Percentiles rank a stretch among this genome's conserved stretches.
These are phyloP conservation scores for Fimicolochytrium jonesii DNA, from an alignment of 192 early-diverging fungal genomes.

Conservation along the genomic window DNA sequence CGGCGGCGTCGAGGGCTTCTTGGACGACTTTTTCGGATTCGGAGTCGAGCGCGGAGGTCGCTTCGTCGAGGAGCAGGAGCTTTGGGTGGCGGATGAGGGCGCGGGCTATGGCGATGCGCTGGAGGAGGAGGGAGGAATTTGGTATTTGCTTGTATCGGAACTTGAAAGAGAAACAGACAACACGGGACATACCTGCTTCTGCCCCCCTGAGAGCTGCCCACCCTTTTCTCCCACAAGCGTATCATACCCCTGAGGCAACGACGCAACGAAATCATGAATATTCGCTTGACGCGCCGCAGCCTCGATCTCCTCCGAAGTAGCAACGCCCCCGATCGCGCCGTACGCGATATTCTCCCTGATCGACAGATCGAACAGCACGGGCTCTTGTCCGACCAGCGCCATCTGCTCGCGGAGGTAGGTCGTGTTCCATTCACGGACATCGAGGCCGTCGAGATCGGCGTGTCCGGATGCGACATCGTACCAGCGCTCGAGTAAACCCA, in stretches of 20 bases:
- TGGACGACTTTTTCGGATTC: slow-evolving; percentile 78
- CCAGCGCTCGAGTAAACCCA: slow-evolving; percentile 69
- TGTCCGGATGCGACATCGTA: slow-evolving; percentile 69
- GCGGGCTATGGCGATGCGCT: slow-evolving; percentile 72
- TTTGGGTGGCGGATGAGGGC: slow-evolving; percentile 83
- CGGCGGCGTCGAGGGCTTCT: slow-evolving; percentile 66
- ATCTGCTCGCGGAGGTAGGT: slow-evolving; percentile 65
- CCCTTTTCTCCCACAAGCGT: slow-evolving; percentile 48
- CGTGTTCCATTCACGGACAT: slow-evolving; percentile 70
- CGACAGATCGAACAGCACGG: slow-evolving; percentile 80
- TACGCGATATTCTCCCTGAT: slow-evolving; percentile 90
- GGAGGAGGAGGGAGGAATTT: too few species aligned
- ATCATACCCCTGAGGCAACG: slow-evolving; percentile 72
- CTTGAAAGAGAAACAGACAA: too few species aligned
- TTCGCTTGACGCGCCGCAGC: slow-evolving; percentile 69
- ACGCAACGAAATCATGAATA: slow-evolving; percentile 64
- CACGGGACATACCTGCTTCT: too few species aligned
- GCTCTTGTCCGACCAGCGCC: slow-evolving; percentile 91
- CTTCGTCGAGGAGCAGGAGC: slow-evolving; percentile 83
- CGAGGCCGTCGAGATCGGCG: slow-evolving; percentile 54
- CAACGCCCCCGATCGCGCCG: slow-evolving; percentile 31
- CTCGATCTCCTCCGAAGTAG: slow-evolving; percentile 63
- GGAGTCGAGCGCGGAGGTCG: slow-evolving; percentile 78
- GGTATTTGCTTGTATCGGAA: too few species aligned
- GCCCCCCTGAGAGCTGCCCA: slow-evolving; percentile 47